phyloP scores from a whole-genome alignment of 257 asterid genomes.

The Nicotiana obtusifolia region DNA sequence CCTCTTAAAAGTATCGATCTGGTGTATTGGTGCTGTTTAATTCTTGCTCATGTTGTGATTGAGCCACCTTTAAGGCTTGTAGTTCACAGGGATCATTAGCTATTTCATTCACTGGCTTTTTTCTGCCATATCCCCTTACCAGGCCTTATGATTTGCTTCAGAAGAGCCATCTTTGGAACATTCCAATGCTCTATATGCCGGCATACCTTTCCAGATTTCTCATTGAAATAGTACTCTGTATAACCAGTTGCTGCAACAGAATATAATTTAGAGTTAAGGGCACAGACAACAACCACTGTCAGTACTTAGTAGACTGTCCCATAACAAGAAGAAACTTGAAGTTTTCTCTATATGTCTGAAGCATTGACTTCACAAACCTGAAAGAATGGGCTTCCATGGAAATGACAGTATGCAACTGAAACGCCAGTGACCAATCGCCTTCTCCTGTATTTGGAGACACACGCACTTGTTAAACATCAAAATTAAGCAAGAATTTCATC shows the following conservation, averaged over 20 bases:
- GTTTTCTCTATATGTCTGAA: no score
- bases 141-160: constrained; percentile 76
- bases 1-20: neutral
- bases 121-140: constrained; percentile 25
- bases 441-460: constrained; percentile 43
- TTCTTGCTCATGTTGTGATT: neutral
- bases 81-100: neutral
- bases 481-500: neutral
- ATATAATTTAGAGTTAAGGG: neutral
- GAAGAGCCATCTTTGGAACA: constrained; percentile 90
- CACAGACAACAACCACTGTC: neutral
- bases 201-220: constrained; percentile 75
- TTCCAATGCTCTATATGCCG: constrained; percentile 97
- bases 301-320: neutral
- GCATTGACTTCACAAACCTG: constrained; percentile 40
- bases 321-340: neutral
- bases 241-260: constrained; percentile 85
- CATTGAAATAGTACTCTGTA: constrained; percentile 77
- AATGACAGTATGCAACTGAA: constrained; percentile 79
- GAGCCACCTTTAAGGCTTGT: neutral
- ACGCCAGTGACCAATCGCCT: constrained; percentile 94
- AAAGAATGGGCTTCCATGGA: constrained; percentile 97
- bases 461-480: neutral
- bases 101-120: neutral
- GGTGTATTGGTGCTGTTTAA: neutral